These are phyloP conservation scores for Ceratocystis ficicola DNA, from an alignment of 2,329 filamentous ascomycete species.

Conservation along the genomic window DNA sequence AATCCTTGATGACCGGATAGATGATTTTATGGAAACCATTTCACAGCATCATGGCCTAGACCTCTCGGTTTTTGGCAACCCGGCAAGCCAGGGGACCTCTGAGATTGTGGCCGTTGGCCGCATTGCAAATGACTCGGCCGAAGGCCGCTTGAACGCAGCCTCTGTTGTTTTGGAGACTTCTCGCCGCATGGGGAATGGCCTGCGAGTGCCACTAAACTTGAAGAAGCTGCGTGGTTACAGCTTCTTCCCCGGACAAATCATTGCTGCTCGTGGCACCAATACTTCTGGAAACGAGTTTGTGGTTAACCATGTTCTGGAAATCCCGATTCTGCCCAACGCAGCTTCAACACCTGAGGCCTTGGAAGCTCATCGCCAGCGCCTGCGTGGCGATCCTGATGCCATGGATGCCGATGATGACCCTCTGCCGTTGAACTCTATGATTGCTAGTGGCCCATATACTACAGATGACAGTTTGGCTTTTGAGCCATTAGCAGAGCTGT, in stretches of 20 bases:
- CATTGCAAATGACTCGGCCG: slow-evolving; percentile 76
- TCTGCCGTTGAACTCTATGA: slow-evolving; percentile 60
- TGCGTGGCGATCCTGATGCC: slow-evolving; percentile 51
- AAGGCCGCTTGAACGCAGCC: slow-evolving; percentile 73
- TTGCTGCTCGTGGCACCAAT: slow-evolving; percentile 77
- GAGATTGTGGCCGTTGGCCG: slow-evolving; percentile 84
- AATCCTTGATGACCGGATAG: slow-evolving; percentile 87
- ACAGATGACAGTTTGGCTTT: slow-evolving; percentile 86
- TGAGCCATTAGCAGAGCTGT: slow-evolving; percentile 71
- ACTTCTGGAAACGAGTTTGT: slow-evolving; percentile 72
- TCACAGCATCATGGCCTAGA: slow-evolving; percentile 65
- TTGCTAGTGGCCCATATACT: slow-evolving; percentile 81
- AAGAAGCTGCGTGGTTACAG: slow-evolving; percentile 56
- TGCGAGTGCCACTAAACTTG: slow-evolving; percentile 69
- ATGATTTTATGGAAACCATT: slow-evolving; percentile 67
- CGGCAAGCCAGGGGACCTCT: slow-evolving; percentile 68
- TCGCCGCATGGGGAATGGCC: slow-evolving; percentile 66
- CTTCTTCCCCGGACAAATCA: slow-evolving; percentile 91
- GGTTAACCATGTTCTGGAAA: slow-evolving; percentile 60
- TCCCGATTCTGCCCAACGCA: slow-evolving; percentile 63
- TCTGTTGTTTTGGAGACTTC: slow-evolving; percentile 84
- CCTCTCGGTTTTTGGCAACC: slow-evolving; percentile 73
- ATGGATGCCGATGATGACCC: slow-evolving; percentile 40
- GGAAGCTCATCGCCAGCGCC: slow-evolving; percentile 54
- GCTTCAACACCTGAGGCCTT: slow-evolving; percentile 57